These are phyloP conservation scores for Nannizzia gypsea DNA, from an alignment of 2,329 filamentous ascomycete genomes.

Conservation along the genomic window DNA sequence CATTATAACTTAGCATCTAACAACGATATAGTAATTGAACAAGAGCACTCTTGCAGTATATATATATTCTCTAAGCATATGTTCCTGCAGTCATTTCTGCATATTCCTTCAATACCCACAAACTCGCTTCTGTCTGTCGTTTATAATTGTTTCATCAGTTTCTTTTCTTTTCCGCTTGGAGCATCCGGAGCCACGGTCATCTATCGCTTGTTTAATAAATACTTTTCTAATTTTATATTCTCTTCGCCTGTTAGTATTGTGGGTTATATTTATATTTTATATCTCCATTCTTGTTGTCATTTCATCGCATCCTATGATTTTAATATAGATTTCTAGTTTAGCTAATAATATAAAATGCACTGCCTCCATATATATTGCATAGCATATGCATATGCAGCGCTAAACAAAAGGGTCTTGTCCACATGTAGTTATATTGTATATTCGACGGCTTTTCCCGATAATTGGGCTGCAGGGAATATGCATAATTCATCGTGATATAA, in stretches of 20 bases:
- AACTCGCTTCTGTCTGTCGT: background rate
- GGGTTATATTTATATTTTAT: background rate
- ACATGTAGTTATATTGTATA: too few species aligned
- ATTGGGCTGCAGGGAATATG: background rate
- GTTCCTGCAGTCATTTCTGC: background rate
- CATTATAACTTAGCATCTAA: background rate
- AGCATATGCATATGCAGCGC: background rate
- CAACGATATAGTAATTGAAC: constrained; percentile 9
- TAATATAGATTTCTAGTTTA: background rate
- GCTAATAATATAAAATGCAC: background rate
- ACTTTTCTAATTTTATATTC: background rate
- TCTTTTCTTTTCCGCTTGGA: background rate
- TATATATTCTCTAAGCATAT: background rate
- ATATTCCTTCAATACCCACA: background rate
- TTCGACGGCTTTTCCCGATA: background rate
- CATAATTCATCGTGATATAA: background rate
- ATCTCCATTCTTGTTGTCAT: background rate
- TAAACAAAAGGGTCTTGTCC: background rate
- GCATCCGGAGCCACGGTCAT: background rate
- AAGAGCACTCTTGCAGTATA: background rate
- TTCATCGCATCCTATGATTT: background rate
- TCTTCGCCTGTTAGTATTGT: background rate
- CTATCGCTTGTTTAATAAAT: background rate
- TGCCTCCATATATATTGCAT: background rate
- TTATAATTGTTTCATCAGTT: background rate